phyloP scores from a whole-genome alignment of 768 basidiomycete genomes.

The Lepiota brunneoincarnata region DNA sequence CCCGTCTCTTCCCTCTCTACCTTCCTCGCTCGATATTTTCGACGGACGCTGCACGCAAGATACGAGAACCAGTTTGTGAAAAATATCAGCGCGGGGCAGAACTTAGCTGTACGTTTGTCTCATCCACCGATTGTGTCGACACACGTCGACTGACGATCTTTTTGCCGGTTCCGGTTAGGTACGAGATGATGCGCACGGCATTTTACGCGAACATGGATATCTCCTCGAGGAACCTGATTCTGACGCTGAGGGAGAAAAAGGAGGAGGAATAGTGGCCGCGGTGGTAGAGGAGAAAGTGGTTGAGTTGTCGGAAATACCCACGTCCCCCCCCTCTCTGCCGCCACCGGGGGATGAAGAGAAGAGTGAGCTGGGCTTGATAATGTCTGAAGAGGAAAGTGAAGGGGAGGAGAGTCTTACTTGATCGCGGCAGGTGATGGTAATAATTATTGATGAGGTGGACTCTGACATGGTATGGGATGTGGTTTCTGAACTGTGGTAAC shows the following conservation, averaged over 20 bases:
- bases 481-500: too few species aligned
- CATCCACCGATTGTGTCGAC: neutral
- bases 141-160: neutral
- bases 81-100: constrained; percentile 74
- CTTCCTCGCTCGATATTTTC: constrained; percentile 77
- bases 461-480: too few species aligned
- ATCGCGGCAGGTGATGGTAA: too few species aligned
- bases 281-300: neutral
- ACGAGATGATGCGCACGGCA: constrained; percentile 55
- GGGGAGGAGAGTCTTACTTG: constrained; percentile 6
- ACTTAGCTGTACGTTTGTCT: constrained; percentile 51
- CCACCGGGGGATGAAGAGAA: too few species aligned
- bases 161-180: constrained; percentile 42
- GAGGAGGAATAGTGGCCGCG: neutral
- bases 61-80: constrained; percentile 79
- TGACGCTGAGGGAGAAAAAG: constrained; percentile 20
- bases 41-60: constrained; percentile 65
- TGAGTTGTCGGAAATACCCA: too few species aligned
- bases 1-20: constrained; percentile 67
- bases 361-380: neutral
- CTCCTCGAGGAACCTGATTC: constrained; percentile 57
- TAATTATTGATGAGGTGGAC: too few species aligned
- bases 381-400: constrained; percentile 1
- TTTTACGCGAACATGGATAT: constrained; percentile 61
- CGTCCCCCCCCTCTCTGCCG: too few species aligned